phyloP scores from a whole-genome alignment of 495 filamentous ascomycete species.

The Melanomma pulvis-pyrius region DNA sequence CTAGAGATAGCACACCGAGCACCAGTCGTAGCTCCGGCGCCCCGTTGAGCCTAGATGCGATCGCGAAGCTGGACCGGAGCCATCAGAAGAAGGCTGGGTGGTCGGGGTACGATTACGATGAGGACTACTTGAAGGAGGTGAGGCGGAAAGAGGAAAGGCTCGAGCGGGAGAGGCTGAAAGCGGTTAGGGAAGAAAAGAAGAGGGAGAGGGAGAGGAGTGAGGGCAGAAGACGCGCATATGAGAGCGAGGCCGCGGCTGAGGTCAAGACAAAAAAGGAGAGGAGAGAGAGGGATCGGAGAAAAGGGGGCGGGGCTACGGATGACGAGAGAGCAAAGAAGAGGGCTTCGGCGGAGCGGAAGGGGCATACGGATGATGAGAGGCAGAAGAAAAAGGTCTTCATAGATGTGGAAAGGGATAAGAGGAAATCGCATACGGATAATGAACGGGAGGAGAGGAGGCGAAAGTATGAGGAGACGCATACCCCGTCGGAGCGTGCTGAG shows the following conservation, averaged over 20 bases:
- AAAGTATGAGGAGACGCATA: conserved; percentile 30
- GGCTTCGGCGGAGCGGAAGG: conserved; percentile 32
- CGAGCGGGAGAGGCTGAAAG: conserved; percentile 34
- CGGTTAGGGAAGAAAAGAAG: conserved; percentile 42
- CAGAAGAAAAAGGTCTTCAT: conserved; percentile 35
- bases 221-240: conserved; percentile 36
- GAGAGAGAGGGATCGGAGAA: conserved; percentile 23
- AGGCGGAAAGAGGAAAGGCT: conserved; percentile 33
- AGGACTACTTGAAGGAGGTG: conserved; percentile 37
- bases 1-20: background rate
- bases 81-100: conserved; percentile 46
- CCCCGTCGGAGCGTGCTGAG: conserved; percentile 29
- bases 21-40: conserved; percentile 18
- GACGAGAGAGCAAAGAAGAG: background rate
- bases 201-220: conserved; percentile 42
- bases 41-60: conserved; percentile 41
- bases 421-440: conserved; percentile 23
- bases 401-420: conserved; percentile 21
- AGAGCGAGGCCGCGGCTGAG: conserved; percentile 42
- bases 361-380: conserved; percentile 40
- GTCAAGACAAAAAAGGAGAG: conserved; percentile 39
- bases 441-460: conserved; percentile 28
- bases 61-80: conserved; percentile 45
- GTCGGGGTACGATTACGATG: conserved; percentile 43
- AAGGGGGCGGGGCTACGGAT: conserved; percentile 32